These are phyloP conservation scores for Mycena pura DNA, from an alignment of 768 basidiomycete genomes.

Conservation along the genomic window DNA sequence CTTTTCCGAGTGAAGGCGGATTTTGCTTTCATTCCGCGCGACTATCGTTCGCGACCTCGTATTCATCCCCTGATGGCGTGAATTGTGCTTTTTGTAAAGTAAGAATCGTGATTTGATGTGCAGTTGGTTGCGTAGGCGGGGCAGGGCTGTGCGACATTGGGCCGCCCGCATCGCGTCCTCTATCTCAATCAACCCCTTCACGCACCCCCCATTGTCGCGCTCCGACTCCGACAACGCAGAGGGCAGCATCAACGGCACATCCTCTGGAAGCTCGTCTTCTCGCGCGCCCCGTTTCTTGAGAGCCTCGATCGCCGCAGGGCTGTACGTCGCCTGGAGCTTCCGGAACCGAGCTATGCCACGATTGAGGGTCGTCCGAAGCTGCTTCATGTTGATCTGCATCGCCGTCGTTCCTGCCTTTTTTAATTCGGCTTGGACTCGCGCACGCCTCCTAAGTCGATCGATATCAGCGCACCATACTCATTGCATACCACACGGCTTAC, in stretches of 20 bases:
- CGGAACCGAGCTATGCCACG: constrained; percentile 1
- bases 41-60: background rate
- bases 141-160: too few relatives aligned
- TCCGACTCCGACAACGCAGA: background rate
- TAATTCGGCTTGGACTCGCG: background rate
- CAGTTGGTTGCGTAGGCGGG: too few relatives aligned
- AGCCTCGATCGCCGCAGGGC: background rate
- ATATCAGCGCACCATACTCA: too few relatives aligned
- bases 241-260: background rate
- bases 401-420: constrained; percentile 1
- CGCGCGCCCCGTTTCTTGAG: background rate
- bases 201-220: too few relatives aligned
- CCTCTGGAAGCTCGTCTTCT: background rate
- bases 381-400: background rate
- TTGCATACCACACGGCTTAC: too few relatives aligned
- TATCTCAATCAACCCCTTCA: too few relatives aligned
- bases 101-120: too few relatives aligned
- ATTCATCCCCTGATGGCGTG: too few relatives aligned
- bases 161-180: too few relatives aligned
- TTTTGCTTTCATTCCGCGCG: background rate
- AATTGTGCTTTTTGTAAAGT: too few relatives aligned
- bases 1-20: background rate
- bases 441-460: too few relatives aligned
- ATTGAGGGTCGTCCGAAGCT: background rate
- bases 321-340: constrained; percentile 5